Base-by-base conservation (phyloP, 805 yeast genomes). In the Kuraishia molischiana region DNA sequence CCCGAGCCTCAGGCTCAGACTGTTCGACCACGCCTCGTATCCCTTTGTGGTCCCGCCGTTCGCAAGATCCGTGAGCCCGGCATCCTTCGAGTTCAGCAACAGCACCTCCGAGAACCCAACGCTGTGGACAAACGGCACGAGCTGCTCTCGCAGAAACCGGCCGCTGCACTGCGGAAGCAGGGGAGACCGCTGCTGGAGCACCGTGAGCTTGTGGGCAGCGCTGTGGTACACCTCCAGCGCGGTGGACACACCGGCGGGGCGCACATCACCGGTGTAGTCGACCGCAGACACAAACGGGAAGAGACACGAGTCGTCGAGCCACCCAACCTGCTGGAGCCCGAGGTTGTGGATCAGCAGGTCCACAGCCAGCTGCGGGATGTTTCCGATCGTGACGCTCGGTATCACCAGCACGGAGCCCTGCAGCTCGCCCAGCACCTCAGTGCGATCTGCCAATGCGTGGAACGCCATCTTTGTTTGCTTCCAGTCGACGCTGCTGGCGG, bases 141-240 rank as follows among this genome's bases (percentile, higher is more conserved):
- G 43, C 8, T 79, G 60, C 14, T 78, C 69, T 2, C 58, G 48
- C 4, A 80, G 62, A 51, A 79, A 83, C 32, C 57, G 59, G 24
- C 54, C 50, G 9, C 70, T 61, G 41, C 63, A 72, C 0, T 79
- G 79, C 1, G 90, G 81, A n/a, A 87, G 62, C 2, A 86, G 67
- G 0, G 97, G 97, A 1, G 95, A 71, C 36, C 97, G 62, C 51
- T 85, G 87, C 50, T 85, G 95, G 2, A 89, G 51, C n/a, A 85
- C 46, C 2, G 83, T 67, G 8, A 80, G 20, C 2, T 68, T 61
- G 32, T 52, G 49, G 2, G 44, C 39, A 1, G 57, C 53, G 44
- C 67, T 64, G 44, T 59, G 58, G 53, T 74, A 83, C 2, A 85
- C 67, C 48, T 89, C 95, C 21, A 84, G 52, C 0, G 82, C 74